Percentiles rank a stretch among this genome's conserved stretches.
These are phyloP conservation scores for Tephrocybe sp. DNA, from an alignment of 768 basidiomycete species.

Conservation along the genomic window DNA sequence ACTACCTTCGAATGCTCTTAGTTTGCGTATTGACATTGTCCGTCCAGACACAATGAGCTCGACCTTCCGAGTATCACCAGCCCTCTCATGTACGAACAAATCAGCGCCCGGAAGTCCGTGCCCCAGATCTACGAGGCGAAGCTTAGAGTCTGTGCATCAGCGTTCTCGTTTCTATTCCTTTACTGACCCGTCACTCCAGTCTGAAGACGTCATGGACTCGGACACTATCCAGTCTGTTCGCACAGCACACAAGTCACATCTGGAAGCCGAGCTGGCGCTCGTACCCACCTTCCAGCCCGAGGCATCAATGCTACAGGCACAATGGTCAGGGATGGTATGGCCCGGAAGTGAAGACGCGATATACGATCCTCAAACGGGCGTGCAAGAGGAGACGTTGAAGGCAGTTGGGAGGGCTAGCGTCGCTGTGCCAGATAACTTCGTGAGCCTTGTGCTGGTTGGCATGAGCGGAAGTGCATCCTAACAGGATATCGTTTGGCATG, in stretches of 20 bases:
- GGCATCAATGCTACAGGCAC: slow-evolving; percentile 57
- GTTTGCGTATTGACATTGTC: no score
- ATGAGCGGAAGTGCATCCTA: slow-evolving; percentile 24
- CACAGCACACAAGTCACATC: slow-evolving; percentile 53
- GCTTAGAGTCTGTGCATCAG: slow-evolving; percentile 50
- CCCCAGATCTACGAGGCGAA: slow-evolving; percentile 82
- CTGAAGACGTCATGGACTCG: slow-evolving; percentile 52
- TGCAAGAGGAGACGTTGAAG: slow-evolving; percentile 48
- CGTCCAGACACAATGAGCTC: slow-evolving; percentile 83
- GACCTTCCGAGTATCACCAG: slow-evolving; percentile 87
- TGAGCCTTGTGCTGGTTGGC: slow-evolving; percentile 34
- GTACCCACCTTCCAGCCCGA: slow-evolving; percentile 48
- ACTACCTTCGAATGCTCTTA: no score
- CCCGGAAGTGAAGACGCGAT: slow-evolving; percentile 57
- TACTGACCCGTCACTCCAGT: slow-evolving; percentile 25
- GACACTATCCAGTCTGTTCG: slow-evolving; percentile 53
- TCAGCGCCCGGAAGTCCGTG: slow-evolving; percentile 72
- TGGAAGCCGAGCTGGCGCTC: slow-evolving; percentile 60
- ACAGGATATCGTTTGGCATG: slow-evolving; percentile 28
- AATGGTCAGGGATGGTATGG: slow-evolving; percentile 71
- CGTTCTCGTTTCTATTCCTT: neutral
- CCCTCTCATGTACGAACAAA: slow-evolving; percentile 90
- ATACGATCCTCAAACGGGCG: slow-evolving; percentile 67
- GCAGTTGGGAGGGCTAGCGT: slow-evolving; percentile 73
- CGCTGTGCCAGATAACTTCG: slow-evolving; percentile 55